phyloP scores from a whole-genome alignment of 139 green algal species.

The Picochlorum sp. region DNA sequence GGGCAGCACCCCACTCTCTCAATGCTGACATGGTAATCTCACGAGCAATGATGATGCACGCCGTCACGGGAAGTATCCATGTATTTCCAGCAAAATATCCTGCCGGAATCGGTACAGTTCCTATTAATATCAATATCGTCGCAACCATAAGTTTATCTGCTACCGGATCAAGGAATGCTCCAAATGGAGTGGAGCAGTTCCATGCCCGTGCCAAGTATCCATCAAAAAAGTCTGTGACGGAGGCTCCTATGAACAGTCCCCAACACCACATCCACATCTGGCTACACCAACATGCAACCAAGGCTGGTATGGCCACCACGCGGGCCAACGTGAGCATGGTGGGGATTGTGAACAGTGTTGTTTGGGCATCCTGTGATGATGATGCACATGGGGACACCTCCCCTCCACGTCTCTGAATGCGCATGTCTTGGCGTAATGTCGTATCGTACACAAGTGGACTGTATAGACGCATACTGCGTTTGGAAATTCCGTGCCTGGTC shows the following conservation, averaged over 20 bases:
- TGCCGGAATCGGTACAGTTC: conserved; percentile 47
- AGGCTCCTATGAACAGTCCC: conserved; percentile 68
- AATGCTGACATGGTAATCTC: conserved; percentile 90
- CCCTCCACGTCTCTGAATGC: not conserved
- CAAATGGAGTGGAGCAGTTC: conserved; percentile 67
- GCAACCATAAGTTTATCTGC: conserved; percentile 93
- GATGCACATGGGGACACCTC: not conserved
- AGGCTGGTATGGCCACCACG: conserved; percentile 69
- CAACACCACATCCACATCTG: conserved; percentile 57
- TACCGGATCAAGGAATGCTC: conserved; percentile 91
- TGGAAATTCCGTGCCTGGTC: not conserved
- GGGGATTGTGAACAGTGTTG: conserved; percentile 70
- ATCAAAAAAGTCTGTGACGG: conserved; percentile 90
- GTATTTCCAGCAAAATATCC: conserved; percentile 55
- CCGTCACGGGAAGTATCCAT: conserved; percentile 61
- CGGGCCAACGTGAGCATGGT: conserved; percentile 77
- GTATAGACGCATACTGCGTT: too few relatives aligned
- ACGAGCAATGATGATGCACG: conserved; percentile 69
- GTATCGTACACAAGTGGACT: not conserved
- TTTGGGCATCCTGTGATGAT: not conserved
- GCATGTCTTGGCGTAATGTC: not conserved
- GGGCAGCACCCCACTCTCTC: conserved; percentile 76
- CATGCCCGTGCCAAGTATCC: conserved; percentile 71
- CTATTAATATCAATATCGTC: conserved; percentile 66
- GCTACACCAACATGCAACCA: conserved; percentile 39